phyloP scores from a whole-genome alignment of 2,329 filamentous ascomycete genomes.

The Aspergillus bombycis region DNA sequence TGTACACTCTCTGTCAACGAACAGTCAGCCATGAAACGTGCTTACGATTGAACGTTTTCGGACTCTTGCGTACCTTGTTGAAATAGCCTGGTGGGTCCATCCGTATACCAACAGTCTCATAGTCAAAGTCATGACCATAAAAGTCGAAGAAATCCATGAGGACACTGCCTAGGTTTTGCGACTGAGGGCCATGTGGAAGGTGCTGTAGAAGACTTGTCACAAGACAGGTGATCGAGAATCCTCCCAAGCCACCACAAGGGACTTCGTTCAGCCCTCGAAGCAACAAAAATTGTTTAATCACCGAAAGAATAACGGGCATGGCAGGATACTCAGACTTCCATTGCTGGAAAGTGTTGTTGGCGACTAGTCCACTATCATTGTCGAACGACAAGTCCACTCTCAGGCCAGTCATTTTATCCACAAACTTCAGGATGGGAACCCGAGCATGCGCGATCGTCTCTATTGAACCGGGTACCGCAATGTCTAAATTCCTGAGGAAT shows the following conservation, averaged over 20 bases:
- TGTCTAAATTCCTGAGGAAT: constrained; percentile 58
- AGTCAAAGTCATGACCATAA: constrained; percentile 82
- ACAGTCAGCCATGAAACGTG: constrained; percentile 12
- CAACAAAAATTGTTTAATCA: constrained; percentile 89
- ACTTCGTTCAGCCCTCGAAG: constrained; percentile 94
- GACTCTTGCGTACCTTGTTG: constrained; percentile 63
- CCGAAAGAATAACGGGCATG: constrained; percentile 81
- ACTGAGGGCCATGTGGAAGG: constrained; percentile 69
- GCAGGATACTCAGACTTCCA: constrained; percentile 82
- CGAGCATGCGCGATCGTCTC: constrained; percentile 74
- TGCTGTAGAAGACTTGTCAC: constrained; percentile 86
- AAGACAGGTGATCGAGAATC: constrained; percentile 91
- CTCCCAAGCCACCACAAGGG: constrained; percentile 85
- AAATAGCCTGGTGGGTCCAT: constrained; percentile 75
- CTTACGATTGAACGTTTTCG: not conserved
- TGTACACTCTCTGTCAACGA: constrained; percentile 36
- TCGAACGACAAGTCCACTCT: constrained; percentile 95
- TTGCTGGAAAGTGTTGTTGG: constrained; percentile 75
- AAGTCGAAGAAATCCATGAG: constrained; percentile 87
- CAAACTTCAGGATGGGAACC: constrained; percentile 90
- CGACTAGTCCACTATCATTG: constrained; percentile 78
- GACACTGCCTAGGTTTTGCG: constrained; percentile 75
- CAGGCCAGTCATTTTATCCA: constrained; percentile 75
- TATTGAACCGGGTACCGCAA: constrained; percentile 63
- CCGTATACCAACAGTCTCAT: constrained; percentile 69